Conservation (phyloP, 2,329 filamentous ascomycete genomes). For the Colletotrichum salicis region DNA sequence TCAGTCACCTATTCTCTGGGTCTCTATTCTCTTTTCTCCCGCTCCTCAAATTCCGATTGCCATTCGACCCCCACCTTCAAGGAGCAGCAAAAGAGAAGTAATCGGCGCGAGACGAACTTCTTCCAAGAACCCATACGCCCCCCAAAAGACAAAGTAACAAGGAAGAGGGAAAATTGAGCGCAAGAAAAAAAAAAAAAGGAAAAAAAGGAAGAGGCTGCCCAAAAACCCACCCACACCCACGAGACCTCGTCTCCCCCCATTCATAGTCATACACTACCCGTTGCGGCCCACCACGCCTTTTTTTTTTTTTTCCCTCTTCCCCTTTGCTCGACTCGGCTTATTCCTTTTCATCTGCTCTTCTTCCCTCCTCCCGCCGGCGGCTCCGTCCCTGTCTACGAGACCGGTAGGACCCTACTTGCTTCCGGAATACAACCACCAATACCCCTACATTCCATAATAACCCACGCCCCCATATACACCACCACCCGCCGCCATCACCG, state of each 20-base stretch:
- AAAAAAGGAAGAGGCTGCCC: conserved; percentile 36
- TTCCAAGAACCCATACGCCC: background rate
- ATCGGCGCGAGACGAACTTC: conserved; percentile 12
- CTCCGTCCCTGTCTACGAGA: conserved; percentile 30
- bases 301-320: background rate
- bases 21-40: conserved; percentile 32
- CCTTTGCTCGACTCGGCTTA: conserved; percentile 27
- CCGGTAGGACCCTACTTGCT: conserved; percentile 36
- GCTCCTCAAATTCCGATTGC: conserved; percentile 33
- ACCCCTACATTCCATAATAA: conserved; percentile 35
- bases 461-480: conserved; percentile 25
- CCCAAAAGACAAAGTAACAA: background rate
- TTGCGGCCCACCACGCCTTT: conserved; percentile 31
- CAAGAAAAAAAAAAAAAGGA: background rate
- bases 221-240: conserved; percentile 34
- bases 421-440: conserved; percentile 32
- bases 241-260: conserved; percentile 18
- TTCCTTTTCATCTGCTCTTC: conserved; percentile 29
- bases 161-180: background rate
- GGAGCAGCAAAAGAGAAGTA: conserved; percentile 19
- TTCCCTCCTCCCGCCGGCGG: conserved; percentile 37
- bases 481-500: conserved; percentile 25
- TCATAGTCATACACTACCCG: conserved; percentile 5
- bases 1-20: conserved; percentile 28
- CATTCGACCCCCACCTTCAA: conserved; percentile 26